These are phyloP conservation scores for Glebionis coronaria DNA, from an alignment of 129 eudicot genomes.

Conservation along the genomic window DNA sequence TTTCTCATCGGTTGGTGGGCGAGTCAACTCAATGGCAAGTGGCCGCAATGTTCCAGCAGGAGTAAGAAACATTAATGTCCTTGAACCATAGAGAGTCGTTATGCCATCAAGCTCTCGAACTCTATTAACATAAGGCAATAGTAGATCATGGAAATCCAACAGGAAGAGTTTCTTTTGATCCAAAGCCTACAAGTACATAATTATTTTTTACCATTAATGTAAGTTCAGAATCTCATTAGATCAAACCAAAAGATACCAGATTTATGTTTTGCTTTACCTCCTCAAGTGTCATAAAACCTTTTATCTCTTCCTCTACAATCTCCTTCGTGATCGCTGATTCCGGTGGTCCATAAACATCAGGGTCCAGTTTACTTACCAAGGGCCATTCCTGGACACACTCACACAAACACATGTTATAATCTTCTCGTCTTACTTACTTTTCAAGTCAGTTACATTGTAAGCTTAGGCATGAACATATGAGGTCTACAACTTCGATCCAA, in stretches of 20 bases:
- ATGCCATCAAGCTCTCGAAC: conserved; percentile 49
- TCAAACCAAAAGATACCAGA: neutral
- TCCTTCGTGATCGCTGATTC: conserved; percentile 73
- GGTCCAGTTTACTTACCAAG: conserved; percentile 60
- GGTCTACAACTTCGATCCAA: too few species aligned
- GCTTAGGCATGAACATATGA: too few species aligned
- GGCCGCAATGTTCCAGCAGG: conserved; percentile 51
- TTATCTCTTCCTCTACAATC: conserved; percentile 50
- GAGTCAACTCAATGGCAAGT: conserved; percentile 74
- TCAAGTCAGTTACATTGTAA: too few species aligned
- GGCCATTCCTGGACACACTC: conserved; percentile 67
- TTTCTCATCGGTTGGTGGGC: conserved; percentile 58
- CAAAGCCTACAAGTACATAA: conserved; percentile 50
- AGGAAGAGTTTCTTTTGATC: conserved; percentile 60
- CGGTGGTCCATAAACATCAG: conserved; percentile 60
- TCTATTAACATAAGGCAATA: conserved; percentile 62
- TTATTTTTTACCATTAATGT: neutral
- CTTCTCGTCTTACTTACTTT: too few species aligned
- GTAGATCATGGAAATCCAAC: conserved; percentile 68
- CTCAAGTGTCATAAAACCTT: conserved; percentile 52
- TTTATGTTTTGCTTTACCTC: conserved; percentile 30
- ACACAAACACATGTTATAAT: too few species aligned
- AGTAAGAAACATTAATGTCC: conserved; percentile 66
- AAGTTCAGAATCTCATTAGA: neutral
- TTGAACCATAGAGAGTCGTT: conserved; percentile 61